Evolutionary conservation across 208 protist species (phyloP).

Genomic region (Blechomonas ayalai): DNA sequence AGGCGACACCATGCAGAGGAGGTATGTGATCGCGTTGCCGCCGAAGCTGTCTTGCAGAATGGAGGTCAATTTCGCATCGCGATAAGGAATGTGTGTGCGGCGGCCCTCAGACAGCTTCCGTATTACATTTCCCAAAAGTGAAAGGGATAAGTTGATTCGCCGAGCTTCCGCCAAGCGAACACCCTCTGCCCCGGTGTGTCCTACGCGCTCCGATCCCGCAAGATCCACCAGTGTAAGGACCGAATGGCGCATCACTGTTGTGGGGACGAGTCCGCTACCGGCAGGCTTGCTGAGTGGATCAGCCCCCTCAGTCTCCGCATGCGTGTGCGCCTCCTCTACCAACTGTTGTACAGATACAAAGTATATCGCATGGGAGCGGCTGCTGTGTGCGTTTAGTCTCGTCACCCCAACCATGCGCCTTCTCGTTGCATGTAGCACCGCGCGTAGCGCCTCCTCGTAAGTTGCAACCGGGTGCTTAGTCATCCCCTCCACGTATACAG

Average conservation of each 20-base stretch:
- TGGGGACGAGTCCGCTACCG: neutral
- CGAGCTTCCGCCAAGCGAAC: conserved; percentile 71
- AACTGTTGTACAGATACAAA: conserved; percentile 36
- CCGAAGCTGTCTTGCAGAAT: conserved; percentile 82
- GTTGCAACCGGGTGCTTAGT: conserved; percentile 21
- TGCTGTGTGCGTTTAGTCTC: conserved; percentile 78
- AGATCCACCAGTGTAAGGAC: conserved; percentile 88
- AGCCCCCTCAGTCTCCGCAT: neutral
- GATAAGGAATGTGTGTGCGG: conserved; percentile 73
- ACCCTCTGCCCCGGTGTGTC: conserved; percentile 66
- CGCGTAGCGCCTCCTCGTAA: conserved; percentile 28
- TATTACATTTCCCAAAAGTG: conserved; percentile 88
- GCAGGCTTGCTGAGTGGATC: neutral
- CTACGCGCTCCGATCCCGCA: conserved; percentile 87
- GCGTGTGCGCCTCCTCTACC: neutral
- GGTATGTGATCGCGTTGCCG: conserved; percentile 53
- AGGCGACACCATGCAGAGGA: conserved; percentile 81
- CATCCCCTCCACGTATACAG: conserved; percentile 44
- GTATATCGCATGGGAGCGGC: conserved; percentile 83
- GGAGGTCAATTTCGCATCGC: conserved; percentile 88
- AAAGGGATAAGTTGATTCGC: conserved; percentile 90
- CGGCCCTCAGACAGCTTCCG: conserved; percentile 24
- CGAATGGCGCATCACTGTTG: conserved; percentile 5
- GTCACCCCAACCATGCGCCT: conserved; percentile 58
- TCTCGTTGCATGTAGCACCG: conserved; percentile 19